Conservation (phyloP, 2,329 filamentous ascomycete species). For the Colletotrichum acutatum region DNA sequence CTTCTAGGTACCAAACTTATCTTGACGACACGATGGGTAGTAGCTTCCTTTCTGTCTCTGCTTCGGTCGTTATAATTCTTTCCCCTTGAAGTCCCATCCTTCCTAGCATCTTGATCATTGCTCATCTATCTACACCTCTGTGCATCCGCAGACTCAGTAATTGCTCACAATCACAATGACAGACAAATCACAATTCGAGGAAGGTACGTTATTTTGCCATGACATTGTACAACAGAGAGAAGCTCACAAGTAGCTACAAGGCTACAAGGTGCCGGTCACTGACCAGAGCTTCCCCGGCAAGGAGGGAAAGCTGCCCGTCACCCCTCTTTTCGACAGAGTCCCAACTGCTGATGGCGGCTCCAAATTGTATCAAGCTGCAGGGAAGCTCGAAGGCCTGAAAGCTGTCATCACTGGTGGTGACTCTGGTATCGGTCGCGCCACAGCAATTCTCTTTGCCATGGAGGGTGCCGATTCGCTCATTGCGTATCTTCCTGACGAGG, state of each 20-base stretch:
- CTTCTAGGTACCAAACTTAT: not conserved
- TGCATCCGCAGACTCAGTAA: not conserved
- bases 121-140: not conserved
- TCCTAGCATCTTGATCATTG: too few species aligned
- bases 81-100: not conserved
- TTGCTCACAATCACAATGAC: conserved; percentile 8
- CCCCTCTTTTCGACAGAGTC: conserved; percentile 72
- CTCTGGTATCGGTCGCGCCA: conserved; percentile 80
- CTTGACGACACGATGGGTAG: conserved; percentile 8
- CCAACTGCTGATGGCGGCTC: conserved; percentile 75
- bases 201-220: conserved; percentile 14
- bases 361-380: conserved; percentile 78
- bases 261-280: conserved; percentile 52
- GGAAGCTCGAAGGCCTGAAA: conserved; percentile 79
- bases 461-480: conserved; percentile 82
- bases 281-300: conserved; percentile 55
- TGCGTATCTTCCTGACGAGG: conserved; percentile 79
- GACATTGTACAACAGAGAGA: not conserved
- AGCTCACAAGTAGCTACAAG: conserved; percentile 36
- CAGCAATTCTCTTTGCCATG: conserved; percentile 82
- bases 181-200: conserved; percentile 37
- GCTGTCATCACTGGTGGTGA: conserved; percentile 86
- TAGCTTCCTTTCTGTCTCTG: not conserved
- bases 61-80: not conserved
- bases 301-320: conserved; percentile 60